Base-by-base conservation (phyloP, 257 asterid species). In the Mitragyna speciosa region DNA sequence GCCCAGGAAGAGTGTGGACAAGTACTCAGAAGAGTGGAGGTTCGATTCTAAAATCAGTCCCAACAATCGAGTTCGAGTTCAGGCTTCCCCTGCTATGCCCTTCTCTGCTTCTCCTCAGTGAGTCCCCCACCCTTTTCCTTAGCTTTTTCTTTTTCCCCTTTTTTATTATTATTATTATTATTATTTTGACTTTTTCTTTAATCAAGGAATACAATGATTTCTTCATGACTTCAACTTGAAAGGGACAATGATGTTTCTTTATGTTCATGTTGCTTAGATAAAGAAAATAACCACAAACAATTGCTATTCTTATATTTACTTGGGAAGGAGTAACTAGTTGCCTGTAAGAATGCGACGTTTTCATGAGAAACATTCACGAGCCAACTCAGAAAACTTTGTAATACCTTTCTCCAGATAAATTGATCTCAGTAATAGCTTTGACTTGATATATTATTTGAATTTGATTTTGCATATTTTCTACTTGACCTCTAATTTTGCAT, bases 81-180 rank as follows among this genome's bases (percentile, higher is more conserved):
- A 79, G 39, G 78, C 75, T 73, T 76, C 87, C 20, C 85, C 92
- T 16, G 78, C 86, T 24, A 78, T 87, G 92, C 85, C 95, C 10
- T 94, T 92, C 82, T 89, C 91, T 80, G 89, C 91, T 80, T 88
- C 97, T 81, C 86, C 91, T 52, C 84, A 78, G 98, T 93, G 81
- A 79, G 89, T 78, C 5, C 45, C 17, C 65, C 47, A 6, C 19
- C 70, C 28, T 8, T 52, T n/a, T n/a, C 4, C 16, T 2, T 31
- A 28, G 0, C 14, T 1, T 31, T 41, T 33, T 24, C 2, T 49
- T 17, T 33, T 19, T 22, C n/a, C 36, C 6, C n/a, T n/a, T n/a
- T n/a, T n/a, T n/a, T n/a, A n/a, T n/a, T n/a, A n/a, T n/a, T n/a
- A n/a, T n/a, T n/a, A n/a, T n/a, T n/a, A n/a, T n/a, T n/a, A n/a